These are phyloP conservation scores for Coleophoma crateriformis DNA, from an alignment of 2,329 filamentous ascomycete genomes.

Conservation along the genomic window DNA sequence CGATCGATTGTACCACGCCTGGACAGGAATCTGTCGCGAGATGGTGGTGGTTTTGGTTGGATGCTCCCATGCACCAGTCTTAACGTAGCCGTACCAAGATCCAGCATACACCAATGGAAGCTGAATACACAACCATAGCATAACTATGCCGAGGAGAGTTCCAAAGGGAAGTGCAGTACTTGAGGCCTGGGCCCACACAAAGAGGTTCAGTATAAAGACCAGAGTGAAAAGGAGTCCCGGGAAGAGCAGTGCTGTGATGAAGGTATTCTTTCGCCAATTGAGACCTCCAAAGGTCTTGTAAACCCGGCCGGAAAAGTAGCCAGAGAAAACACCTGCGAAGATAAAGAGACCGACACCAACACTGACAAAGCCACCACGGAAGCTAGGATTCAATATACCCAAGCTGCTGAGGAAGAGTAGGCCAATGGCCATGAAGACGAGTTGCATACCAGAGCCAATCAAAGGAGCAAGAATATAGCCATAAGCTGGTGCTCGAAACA, in stretches of 20 bases:
- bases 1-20: slow-evolving; percentile 69
- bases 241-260: slow-evolving; percentile 73
- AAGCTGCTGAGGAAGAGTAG: slow-evolving; percentile 68
- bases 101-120: slow-evolving; percentile 79
- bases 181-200: slow-evolving; percentile 85
- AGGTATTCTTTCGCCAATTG: slow-evolving; percentile 69
- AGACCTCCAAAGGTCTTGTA: slow-evolving; percentile 79
- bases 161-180: slow-evolving; percentile 82
- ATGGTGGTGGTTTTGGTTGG: slow-evolving; percentile 72
- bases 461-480: slow-evolving; percentile 73
- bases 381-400: slow-evolving; percentile 78
- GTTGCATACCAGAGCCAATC: slow-evolving; percentile 79
- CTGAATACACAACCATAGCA: slow-evolving; percentile 81
- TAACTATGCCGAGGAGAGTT: slow-evolving; percentile 65
- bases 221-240: slow-evolving; percentile 72
- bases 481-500: slow-evolving; percentile 69
- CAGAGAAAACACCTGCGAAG: slow-evolving; percentile 77
- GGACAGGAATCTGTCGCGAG: slow-evolving; percentile 67
- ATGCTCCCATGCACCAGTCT: slow-evolving; percentile 67
- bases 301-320: slow-evolving; percentile 78
- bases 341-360: slow-evolving; percentile 79
- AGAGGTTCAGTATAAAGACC: slow-evolving; percentile 77
- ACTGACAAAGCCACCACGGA: slow-evolving; percentile 84
- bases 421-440: slow-evolving; percentile 74
- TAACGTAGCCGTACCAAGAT: slow-evolving; percentile 69